These are phyloP conservation scores for Creolimax fragrantissima DNA, from an alignment of 78 protist species.

Conservation along the genomic window DNA sequence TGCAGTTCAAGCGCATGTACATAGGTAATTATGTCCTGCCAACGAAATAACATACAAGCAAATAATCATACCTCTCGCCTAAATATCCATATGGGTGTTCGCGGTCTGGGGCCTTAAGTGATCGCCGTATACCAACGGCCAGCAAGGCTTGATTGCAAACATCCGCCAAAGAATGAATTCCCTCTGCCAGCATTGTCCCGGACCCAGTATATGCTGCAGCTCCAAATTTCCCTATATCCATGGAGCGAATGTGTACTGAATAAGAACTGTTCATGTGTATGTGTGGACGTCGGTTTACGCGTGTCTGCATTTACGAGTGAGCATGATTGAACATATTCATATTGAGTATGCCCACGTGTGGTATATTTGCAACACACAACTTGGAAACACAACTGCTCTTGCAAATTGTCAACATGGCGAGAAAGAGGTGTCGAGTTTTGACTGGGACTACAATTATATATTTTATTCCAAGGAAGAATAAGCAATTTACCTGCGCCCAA, in stretches of 20 bases:
- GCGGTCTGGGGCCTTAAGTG: constrained; percentile 11
- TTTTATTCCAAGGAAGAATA: too few species aligned
- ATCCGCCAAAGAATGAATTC: constrained; percentile 45
- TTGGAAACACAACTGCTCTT: too few species aligned
- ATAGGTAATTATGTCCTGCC: too few species aligned
- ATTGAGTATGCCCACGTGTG: too few species aligned
- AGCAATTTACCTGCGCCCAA: too few species aligned
- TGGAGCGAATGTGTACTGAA: background rate
- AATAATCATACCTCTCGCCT: constrained; percentile 22
- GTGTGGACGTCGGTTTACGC: background rate
- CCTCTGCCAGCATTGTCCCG: constrained; percentile 28
- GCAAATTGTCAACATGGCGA: too few species aligned
- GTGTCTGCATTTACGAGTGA: background rate
- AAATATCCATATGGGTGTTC: constrained; percentile 37
- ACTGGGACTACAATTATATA: too few species aligned
- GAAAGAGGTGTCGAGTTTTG: too few species aligned
- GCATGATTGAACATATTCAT: background rate
- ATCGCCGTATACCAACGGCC: constrained; percentile 34
- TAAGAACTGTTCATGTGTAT: background rate
- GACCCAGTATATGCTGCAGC: constrained; percentile 26
- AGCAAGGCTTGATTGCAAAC: constrained; percentile 33
- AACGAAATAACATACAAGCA: too few species aligned
- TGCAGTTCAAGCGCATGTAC: too few species aligned
- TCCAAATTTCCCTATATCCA: background rate
- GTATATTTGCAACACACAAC: too few species aligned